These are phyloP conservation scores for Cladosporium oxysporum DNA, from an alignment of 2,329 filamentous ascomycete species.

Conservation along the genomic window DNA sequence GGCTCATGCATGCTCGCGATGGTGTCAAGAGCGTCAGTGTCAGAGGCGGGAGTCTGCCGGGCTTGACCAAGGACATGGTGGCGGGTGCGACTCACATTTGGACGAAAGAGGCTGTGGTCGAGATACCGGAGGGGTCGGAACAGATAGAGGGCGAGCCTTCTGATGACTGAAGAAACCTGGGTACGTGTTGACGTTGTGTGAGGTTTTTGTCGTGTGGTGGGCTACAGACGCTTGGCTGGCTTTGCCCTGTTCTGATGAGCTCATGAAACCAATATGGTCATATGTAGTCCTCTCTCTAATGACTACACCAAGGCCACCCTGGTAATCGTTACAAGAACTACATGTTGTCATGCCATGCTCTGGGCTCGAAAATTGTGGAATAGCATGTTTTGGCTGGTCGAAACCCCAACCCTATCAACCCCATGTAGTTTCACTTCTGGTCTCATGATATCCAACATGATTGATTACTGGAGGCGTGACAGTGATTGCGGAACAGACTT, in stretches of 20 bases:
- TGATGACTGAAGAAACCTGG: constrained; percentile 10
- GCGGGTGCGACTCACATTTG: constrained; percentile 17
- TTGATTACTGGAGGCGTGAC: neutral
- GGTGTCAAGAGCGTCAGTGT: constrained; percentile 14
- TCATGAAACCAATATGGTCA: too few species aligned
- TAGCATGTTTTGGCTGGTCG: too few species aligned
- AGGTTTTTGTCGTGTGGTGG: neutral
- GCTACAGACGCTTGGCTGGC: neutral
- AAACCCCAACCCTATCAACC: neutral
- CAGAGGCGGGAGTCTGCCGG: constrained; percentile 14
- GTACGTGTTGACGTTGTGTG: neutral
- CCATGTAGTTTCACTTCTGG: neutral
- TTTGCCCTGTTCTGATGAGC: neutral
- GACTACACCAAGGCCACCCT: neutral
- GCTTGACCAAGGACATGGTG: constrained; percentile 16
- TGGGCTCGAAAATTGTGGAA: neutral
- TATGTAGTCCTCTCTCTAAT: neutral
- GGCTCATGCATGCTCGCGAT: constrained; percentile 16
- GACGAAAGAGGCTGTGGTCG: constrained; percentile 17
- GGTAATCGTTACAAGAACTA: neutral
- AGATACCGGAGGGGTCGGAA: constrained; percentile 7
- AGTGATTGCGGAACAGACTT: neutral
- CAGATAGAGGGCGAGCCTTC: constrained; percentile 15
- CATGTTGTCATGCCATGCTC: neutral
- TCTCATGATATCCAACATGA: neutral